These are phyloP conservation scores for Gossypium sturtianum DNA, from an alignment of 345 rosid genomes.

Conservation along the genomic window DNA sequence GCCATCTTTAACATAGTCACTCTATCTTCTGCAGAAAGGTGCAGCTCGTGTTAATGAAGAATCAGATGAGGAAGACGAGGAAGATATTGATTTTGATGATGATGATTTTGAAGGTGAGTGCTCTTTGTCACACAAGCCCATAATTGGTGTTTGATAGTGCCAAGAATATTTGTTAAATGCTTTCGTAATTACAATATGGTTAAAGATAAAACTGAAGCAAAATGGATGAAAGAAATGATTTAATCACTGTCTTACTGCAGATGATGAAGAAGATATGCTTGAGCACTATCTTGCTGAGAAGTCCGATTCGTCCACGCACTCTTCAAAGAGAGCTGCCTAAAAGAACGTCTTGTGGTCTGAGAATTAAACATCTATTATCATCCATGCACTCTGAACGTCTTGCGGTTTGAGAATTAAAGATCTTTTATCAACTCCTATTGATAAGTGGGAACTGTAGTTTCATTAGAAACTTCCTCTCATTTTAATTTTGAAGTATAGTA, in stretches of 20 bases:
- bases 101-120: conserved; percentile 86
- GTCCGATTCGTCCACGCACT: conserved; percentile 54
- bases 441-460: not conserved
- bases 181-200: not conserved
- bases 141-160: not conserved
- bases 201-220: not conserved
- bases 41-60: conserved; percentile 42
- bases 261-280: conserved; percentile 92
- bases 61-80: conserved; percentile 74
- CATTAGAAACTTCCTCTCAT: not conserved
- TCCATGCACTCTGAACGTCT: conserved; percentile 34
- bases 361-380: not conserved
- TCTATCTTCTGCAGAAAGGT: conserved; percentile 61
- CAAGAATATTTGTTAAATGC: not conserved
- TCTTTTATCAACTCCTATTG: not conserved
- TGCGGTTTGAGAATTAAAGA: not conserved
- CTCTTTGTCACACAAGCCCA: not conserved
- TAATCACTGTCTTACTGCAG: conserved; percentile 27
- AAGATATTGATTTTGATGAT: conserved; percentile 81
- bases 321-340: conserved; percentile 41
- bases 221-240: not conserved
- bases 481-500: not conserved
- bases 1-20: not conserved
- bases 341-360: not conserved
- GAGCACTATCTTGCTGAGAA: conserved; percentile 94